Evolutionary conservation across 371 early-diverging fungal species (phyloP).

Genomic region (Circinella umbellata): DNA sequence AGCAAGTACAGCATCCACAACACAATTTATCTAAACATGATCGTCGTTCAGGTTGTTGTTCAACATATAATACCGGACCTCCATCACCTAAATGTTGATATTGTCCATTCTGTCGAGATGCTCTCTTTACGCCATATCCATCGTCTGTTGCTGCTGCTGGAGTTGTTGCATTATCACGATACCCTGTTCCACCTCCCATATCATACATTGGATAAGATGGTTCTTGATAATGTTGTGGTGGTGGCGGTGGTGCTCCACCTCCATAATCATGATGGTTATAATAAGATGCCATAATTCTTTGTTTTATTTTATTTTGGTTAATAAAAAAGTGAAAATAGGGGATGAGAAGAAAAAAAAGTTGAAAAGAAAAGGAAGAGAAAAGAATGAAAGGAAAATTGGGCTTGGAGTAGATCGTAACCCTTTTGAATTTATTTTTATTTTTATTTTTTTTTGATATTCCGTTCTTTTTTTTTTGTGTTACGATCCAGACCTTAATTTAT

Average conservation of each 20-base stretch:
- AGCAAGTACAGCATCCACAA: slow-evolving; percentile 56
- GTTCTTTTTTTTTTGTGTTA: not conserved
- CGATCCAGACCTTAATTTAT: slow-evolving; percentile 7
- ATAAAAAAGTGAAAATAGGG: slow-evolving; percentile 4
- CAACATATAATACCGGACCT: slow-evolving; percentile 8
- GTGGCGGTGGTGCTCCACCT: slow-evolving; percentile 15
- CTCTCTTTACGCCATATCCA: slow-evolving; percentile 7
- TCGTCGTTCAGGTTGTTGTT: slow-evolving; percentile 16
- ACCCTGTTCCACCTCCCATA: not conserved
- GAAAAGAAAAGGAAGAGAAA: slow-evolving; percentile 14
- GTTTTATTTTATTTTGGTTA: not conserved
- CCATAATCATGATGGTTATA: slow-evolving; percentile 14
- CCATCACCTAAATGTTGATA: slow-evolving; percentile 16
- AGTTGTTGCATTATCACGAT: not conserved
- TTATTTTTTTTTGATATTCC: slow-evolving; percentile 1
- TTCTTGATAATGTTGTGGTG: slow-evolving; percentile 18
- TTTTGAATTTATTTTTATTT: too few relatives aligned
- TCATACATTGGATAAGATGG: slow-evolving; percentile 16
- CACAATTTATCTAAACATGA: slow-evolving; percentile 51
- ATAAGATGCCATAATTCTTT: slow-evolving; percentile 16
- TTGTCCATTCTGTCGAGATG: slow-evolving; percentile 11
- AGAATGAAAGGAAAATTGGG: slow-evolving; percentile 2
- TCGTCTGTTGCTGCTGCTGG: slow-evolving; percentile 19
- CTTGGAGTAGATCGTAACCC: too few relatives aligned
- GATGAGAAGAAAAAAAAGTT: not conserved